phyloP scores from a whole-genome alignment of 495 filamentous ascomycete genomes.

The Hypoxylon trugodes region DNA sequence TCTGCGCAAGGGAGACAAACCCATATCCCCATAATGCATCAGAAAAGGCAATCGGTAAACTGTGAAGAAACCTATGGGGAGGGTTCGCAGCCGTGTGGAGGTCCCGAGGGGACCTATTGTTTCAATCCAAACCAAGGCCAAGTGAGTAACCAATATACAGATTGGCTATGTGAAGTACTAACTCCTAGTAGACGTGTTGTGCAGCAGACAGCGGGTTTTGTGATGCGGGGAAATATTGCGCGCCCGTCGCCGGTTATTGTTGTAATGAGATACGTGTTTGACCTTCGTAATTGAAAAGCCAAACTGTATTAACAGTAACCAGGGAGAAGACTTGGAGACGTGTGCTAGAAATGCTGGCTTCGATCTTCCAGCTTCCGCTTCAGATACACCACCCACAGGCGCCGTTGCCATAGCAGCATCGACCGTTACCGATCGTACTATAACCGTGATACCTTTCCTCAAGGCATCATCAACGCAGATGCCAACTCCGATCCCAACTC shows the following conservation, averaged over 20 bases:
- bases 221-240: slow-evolving; percentile 48
- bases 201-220: slow-evolving; percentile 50
- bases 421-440: slow-evolving; percentile 10
- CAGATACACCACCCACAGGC: not conserved
- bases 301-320: not conserved
- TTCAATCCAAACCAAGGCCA: slow-evolving; percentile 49
- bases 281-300: not conserved
- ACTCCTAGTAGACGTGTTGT: slow-evolving; percentile 49
- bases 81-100: slow-evolving; percentile 48
- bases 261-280: slow-evolving; percentile 47
- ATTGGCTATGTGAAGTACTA: slow-evolving; percentile 3
- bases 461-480: slow-evolving; percentile 16
- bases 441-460: slow-evolving; percentile 34
- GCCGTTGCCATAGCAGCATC: not conserved
- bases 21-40: slow-evolving; percentile 5
- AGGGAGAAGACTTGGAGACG: slow-evolving; percentile 49
- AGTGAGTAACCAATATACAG: slow-evolving; percentile 24
- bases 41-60: slow-evolving; percentile 37
- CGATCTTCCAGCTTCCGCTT: slow-evolving; percentile 28
- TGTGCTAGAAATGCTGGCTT: slow-evolving; percentile 52
- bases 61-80: slow-evolving; percentile 51
- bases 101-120: slow-evolving; percentile 43
- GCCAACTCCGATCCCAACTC: not conserved
- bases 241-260: slow-evolving; percentile 53
- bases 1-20: slow-evolving; percentile 21